Base-by-base conservation (phyloP, 495 filamentous ascomycete genomes). In the Chaetomium cochliodes region DNA sequence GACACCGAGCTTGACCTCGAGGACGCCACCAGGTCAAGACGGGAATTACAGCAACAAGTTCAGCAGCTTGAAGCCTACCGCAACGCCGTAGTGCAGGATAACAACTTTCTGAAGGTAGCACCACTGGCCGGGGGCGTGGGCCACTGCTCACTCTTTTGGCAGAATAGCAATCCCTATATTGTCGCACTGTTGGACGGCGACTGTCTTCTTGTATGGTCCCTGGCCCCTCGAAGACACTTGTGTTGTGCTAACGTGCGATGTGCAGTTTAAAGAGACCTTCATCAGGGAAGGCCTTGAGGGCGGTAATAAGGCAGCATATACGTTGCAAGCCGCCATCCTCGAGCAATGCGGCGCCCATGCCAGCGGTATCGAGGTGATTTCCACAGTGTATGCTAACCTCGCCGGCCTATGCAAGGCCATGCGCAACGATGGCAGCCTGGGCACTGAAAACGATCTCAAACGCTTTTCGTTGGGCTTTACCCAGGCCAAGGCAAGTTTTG, bases 391-490 rank as follows among this genome's bases (percentile, higher is more conserved):
- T 73, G 82, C 87, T 66, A 90, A 93, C 74, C 71, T 92, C 30
- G 80, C 82, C 44, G 85, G 82, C 20, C 81, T 93, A 23, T 79
- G 80, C 30, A 85, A 87, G 63, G 79, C 80, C 70, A 69, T 92
- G 87, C 72, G 76, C 68, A 69, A 78, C 68, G 72, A 84, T 70
- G 89, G 88, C 25, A 78, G 86, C 37, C 72, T 88, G 12, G 76
- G 81, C 7, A 81, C 80, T 46, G 74, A 84, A 6, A 71, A 73
- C 18, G 69, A 79, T 28, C 72, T 92, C 41, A 82, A 86, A 60
- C 85, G 90, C 30, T 96, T 96, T 73, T 83, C 85, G 28, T 79
- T 85, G 20, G 91, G 90, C 15, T 92, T 94, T 78, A 92, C 90
- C 70, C 87, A 87, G 69, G 86, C 82, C 55, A 85, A 85, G 65